Evolutionary conservation across 2,329 filamentous ascomycete genomes (phyloP).

Genomic region (Claviceps arundinis): DNA sequence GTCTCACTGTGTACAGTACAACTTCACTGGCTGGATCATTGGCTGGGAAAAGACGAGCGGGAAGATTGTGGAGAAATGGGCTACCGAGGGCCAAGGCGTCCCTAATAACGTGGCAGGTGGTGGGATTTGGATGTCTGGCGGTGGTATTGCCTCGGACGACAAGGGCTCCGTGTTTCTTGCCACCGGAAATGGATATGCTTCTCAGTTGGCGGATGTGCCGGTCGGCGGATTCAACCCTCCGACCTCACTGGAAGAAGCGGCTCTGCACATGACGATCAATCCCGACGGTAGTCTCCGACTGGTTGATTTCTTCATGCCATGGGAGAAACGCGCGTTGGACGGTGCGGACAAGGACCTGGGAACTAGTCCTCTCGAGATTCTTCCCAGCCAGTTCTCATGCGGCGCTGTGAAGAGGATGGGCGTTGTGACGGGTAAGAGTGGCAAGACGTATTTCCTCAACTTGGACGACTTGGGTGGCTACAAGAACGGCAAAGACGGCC

Average conservation of each 20-base stretch:
- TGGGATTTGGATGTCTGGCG: conserved; percentile 30
- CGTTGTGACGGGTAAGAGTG: conserved; percentile 37
- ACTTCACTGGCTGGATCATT: conserved; percentile 40
- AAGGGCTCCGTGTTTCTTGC: conserved; percentile 25
- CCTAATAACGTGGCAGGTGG: conserved; percentile 24
- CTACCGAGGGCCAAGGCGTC: conserved; percentile 28
- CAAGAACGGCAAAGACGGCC: conserved; percentile 20
- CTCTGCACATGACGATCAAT: conserved; percentile 29
- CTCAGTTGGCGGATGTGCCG: conserved; percentile 23
- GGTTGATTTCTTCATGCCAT: conserved; percentile 41
- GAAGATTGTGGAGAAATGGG: conserved; percentile 24
- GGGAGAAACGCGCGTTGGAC: conserved; percentile 35
- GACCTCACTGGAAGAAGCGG: conserved; percentile 30
- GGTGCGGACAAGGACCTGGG: conserved; percentile 38
- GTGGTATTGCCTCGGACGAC: conserved; percentile 25
- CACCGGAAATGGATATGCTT: conserved; percentile 28
- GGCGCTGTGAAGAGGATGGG: conserved; percentile 32
- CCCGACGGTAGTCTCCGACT: conserved; percentile 28
- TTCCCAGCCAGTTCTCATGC: conserved; percentile 28
- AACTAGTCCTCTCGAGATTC: conserved; percentile 29
- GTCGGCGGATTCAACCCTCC: conserved; percentile 25
- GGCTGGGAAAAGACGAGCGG: conserved; percentile 31
- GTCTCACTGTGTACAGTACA: conserved; percentile 41
- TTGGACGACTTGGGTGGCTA: conserved; percentile 28
- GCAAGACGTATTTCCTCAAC: conserved; percentile 32